phyloP scores from a whole-genome alignment of 2,329 filamentous ascomycete genomes.

The Colletotrichum caudatum region DNA sequence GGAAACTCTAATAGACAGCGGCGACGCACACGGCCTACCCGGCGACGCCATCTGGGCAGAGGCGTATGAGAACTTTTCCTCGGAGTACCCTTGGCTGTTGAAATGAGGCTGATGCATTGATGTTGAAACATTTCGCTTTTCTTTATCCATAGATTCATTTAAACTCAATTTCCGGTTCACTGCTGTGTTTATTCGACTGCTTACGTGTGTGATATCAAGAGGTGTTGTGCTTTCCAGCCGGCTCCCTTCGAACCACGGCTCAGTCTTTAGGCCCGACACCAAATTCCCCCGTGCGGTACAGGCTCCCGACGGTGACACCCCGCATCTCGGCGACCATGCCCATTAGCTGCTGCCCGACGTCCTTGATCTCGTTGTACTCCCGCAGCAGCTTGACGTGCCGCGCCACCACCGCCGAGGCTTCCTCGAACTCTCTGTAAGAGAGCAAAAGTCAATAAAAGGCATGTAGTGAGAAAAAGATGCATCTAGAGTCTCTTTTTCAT shows the following conservation, averaged over 20 bases:
- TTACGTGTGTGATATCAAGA: too few relatives aligned
- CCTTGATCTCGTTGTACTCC: slow-evolving; percentile 55
- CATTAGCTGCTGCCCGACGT: slow-evolving; percentile 54
- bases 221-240: too few relatives aligned
- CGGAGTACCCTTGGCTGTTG: background rate
- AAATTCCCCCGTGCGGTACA: slow-evolving; percentile 49
- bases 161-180: background rate
- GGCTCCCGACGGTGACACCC: slow-evolving; percentile 47
- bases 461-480: fast-evolving
- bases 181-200: too few relatives aligned
- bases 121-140: too few relatives aligned
- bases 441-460: background rate
- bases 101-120: background rate
- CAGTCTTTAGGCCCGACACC: slow-evolving; percentile 48
- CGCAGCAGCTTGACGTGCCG: slow-evolving; percentile 44
- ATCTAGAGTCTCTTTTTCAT: fast-evolving
- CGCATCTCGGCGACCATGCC: slow-evolving; percentile 53
- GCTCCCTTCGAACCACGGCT: background rate
- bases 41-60: slow-evolving; percentile 5
- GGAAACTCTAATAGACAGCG: background rate
- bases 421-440: slow-evolving; percentile 10
- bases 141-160: background rate
- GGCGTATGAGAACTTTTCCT: background rate
- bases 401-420: slow-evolving; percentile 29
- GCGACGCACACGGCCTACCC: too few relatives aligned